A percentile compares a stretch with the other conserved stretches of the same genome.
phyloP scores from a whole-genome alignment of 2,329 filamentous ascomycete species.

The Sporothrix dimorphospora region DNA sequence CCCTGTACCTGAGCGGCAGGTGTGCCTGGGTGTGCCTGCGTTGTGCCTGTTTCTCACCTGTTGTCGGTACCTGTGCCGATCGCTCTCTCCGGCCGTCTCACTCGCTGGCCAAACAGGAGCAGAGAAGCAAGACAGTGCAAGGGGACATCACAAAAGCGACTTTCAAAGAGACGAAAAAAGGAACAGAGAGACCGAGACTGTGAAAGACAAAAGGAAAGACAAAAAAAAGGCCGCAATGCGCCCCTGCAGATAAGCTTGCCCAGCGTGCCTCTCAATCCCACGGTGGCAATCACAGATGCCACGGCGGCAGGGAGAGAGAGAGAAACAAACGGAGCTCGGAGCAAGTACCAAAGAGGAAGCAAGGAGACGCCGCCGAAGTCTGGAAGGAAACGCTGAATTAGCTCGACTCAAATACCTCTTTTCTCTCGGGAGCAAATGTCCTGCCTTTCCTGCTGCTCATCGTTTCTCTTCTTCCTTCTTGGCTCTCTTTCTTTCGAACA shows the following conservation, averaged over 20 bases:
- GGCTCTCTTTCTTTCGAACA: neutral
- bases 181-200: neutral
- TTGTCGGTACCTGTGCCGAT: neutral
- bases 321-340: too few relatives aligned
- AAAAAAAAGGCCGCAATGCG: neutral
- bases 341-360: neutral
- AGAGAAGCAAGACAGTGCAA: neutral
- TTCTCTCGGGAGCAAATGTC: neutral
- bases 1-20: neutral
- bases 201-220: neutral
- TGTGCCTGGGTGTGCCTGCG: neutral
- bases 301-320: neutral
- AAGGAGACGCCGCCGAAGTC: neutral
- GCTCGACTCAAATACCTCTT: neutral
- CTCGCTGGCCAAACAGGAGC: neutral
- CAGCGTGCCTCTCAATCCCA: neutral
- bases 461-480: neutral
- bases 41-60: constrained; percentile 3
- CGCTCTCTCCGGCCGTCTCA: neutral
- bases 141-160: neutral
- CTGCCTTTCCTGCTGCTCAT: too few relatives aligned
- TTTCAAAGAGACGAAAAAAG: neutral
- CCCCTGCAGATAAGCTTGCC: neutral
- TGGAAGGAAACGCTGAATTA: too few relatives aligned
- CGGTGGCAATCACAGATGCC: neutral